A percentile compares a stretch with the other conserved stretches of the same genome.
Evolutionary conservation across 306 rosid species (phyloP).

Genomic region (Dryas drummondii): DNA sequence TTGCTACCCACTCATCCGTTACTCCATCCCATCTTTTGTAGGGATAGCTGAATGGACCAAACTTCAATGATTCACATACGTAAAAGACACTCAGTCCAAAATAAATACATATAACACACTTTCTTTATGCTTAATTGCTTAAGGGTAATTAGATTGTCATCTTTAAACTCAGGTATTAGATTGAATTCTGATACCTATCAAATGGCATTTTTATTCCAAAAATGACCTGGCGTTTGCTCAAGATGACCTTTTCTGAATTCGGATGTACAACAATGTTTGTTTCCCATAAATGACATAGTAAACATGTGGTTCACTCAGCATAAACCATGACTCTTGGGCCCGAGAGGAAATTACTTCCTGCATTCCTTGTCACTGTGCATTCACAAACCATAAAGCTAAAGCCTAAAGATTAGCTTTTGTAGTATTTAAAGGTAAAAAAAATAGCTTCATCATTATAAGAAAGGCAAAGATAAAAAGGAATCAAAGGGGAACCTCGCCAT

Average conservation of each 20-base stretch:
- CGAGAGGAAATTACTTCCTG: background rate
- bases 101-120: background rate
- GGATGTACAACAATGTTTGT: background rate
- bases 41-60: conserved; percentile 16
- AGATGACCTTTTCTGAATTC: background rate
- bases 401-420: background rate
- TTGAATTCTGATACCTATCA: too few relatives aligned
- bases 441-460: background rate
- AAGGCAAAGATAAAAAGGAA: conserved; percentile 12
- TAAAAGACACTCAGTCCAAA: too few relatives aligned
- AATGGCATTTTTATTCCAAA: background rate
- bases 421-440: conserved; percentile 1
- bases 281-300: background rate
- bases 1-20: conserved; percentile 8
- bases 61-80: conserved; percentile 2
- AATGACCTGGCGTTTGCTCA: background rate
- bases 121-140: background rate
- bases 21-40: conserved; percentile 14
- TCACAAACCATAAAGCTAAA: background rate
- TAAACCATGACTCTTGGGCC: background rate
- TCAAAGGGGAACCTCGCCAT: conserved; percentile 3
- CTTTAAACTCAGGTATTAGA: too few relatives aligned
- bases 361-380: background rate
- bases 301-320: background rate
- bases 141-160: background rate